Percentiles rank a stretch among this genome's conserved stretches.
These are phyloP conservation scores for Castanospermum australe DNA, from an alignment of 306 rosid genomes.

Conservation along the genomic window DNA sequence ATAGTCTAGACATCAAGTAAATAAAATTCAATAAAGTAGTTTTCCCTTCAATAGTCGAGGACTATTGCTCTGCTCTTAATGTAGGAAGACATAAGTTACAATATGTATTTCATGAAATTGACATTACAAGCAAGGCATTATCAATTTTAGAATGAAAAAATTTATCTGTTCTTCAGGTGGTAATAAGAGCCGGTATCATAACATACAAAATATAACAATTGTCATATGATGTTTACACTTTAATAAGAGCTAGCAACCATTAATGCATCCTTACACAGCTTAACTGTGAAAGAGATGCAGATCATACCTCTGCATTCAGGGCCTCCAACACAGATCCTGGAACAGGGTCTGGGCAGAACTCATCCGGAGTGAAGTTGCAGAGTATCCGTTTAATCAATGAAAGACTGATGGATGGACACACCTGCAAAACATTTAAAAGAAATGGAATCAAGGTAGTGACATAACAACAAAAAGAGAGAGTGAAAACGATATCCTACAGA, in stretches of 20 bases:
- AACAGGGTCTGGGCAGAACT: conserved; percentile 93
- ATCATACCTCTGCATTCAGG: conserved; percentile 78
- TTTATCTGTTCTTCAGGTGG: background rate
- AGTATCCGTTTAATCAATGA: conserved; percentile 77
- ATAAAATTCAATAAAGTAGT: conserved; percentile 7
- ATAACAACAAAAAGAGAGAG: conserved; percentile 11
- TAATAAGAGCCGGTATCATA: background rate
- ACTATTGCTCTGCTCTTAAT: background rate
- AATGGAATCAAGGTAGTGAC: conserved; percentile 4
- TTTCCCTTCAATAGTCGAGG: background rate
- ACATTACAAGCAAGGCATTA: background rate
- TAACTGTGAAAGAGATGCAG: background rate
- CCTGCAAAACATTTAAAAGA: conserved; percentile 45
- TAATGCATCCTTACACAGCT: background rate
- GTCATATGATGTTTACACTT: too few relatives aligned
- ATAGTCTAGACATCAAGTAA: conserved; percentile 45
- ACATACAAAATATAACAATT: too few relatives aligned
- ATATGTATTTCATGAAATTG: background rate
- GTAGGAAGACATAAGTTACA: background rate
- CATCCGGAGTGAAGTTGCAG: conserved; percentile 98
- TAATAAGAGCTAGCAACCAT: background rate
- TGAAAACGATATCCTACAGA: background rate
- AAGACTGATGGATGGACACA: conserved; percentile 82
- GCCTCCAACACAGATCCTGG: conserved; percentile 90
- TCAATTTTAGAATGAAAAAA: background rate